These are phyloP conservation scores for Agaricus subrufescens DNA, from an alignment of 768 basidiomycete genomes.

Conservation along the genomic window DNA sequence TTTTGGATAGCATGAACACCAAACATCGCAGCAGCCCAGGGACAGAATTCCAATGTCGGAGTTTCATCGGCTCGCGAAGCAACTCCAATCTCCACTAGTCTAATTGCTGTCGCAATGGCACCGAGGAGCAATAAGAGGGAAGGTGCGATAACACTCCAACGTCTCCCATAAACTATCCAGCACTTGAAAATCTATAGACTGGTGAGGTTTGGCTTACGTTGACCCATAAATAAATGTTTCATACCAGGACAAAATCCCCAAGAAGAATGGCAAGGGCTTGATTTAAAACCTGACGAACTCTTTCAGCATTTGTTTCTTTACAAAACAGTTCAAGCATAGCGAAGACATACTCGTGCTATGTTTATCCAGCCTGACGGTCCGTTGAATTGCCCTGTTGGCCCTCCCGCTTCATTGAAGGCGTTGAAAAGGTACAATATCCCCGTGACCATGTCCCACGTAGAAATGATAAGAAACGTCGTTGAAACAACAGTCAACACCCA, in stretches of 20 bases:
- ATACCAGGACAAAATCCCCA: constrained; percentile 3
- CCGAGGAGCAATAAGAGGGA: not conserved
- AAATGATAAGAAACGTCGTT: too few relatives aligned
- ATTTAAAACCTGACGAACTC: not conserved
- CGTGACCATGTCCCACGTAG: too few relatives aligned
- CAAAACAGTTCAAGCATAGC: too few relatives aligned
- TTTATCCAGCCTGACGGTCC: too few relatives aligned
- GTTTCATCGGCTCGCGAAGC: not conserved
- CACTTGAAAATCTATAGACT: not conserved
- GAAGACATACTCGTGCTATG: too few relatives aligned
- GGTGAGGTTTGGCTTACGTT: not conserved
- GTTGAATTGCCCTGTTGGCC: too few relatives aligned
- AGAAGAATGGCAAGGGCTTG: not conserved
- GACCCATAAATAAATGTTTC: not conserved
- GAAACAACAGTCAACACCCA: too few relatives aligned
- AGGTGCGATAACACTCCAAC: not conserved
- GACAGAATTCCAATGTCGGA: not conserved
- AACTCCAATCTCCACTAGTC: not conserved
- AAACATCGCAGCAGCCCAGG: not conserved
- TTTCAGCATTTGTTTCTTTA: too few relatives aligned
- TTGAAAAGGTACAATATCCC: too few relatives aligned
- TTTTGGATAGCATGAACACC: not conserved
- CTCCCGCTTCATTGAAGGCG: too few relatives aligned
- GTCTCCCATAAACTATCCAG: constrained; percentile 5
- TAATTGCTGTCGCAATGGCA: not conserved